phyloP scores from a whole-genome alignment of 164 flowering plant genomes.

The Buxus sempervirens region DNA sequence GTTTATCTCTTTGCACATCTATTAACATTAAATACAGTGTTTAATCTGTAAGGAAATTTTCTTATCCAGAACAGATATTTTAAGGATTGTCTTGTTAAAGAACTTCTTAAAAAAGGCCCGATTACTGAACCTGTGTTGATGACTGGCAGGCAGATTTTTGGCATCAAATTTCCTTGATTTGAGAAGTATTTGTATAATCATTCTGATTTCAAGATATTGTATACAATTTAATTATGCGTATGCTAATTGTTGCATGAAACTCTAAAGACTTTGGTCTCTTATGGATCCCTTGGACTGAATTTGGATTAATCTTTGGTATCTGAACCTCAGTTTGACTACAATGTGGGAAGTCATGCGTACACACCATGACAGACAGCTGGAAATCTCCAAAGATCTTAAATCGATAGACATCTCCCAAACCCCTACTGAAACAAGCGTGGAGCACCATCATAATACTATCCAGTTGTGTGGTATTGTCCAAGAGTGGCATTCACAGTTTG shows the following conservation, averaged over 20 bases:
- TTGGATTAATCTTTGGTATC: constrained; percentile 3
- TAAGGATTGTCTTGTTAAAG: too few species aligned
- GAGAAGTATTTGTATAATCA: not conserved
- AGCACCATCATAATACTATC: constrained; percentile 55
- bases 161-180: not conserved
- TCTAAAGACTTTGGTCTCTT: not conserved
- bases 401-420: constrained; percentile 44
- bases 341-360: constrained; percentile 77
- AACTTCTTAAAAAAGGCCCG: too few species aligned
- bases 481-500: constrained; percentile 62
- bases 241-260: not conserved
- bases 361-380: constrained; percentile 61
- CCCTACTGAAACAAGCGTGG: constrained; percentile 59
- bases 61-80: too few species aligned
- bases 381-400: constrained; percentile 48
- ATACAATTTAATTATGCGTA: too few species aligned
- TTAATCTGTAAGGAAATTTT: too few species aligned
- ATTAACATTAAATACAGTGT: too few species aligned
- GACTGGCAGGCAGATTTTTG: not conserved
- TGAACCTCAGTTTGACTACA: constrained; percentile 54
- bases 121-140: not conserved
- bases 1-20: too few species aligned
- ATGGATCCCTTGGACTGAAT: not conserved
- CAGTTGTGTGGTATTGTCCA: constrained; percentile 51
- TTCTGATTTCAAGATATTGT: too few species aligned